Evolutionary conservation across 2,329 filamentous ascomycete species (phyloP), one percentile per base, ranked within the genome.

Genomic region (Claviceps digitariae): DNA sequence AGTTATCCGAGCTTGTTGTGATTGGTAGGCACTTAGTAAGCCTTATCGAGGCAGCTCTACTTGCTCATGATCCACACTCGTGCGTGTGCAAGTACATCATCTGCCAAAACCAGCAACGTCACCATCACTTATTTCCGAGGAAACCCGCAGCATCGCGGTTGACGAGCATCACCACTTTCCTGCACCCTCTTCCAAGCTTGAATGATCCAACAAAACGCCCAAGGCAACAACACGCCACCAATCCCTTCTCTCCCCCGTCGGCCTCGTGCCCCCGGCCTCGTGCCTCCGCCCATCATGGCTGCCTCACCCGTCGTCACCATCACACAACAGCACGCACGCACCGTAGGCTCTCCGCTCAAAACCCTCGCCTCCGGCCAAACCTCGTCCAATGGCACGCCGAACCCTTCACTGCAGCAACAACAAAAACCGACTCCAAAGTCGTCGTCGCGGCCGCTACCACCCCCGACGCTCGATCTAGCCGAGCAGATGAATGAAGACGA

Each of bases 401-500:
- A 63, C 34, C 66, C 67, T 6, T 58, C 66, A 9, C 31, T 3
- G 12, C 31, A 34, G 12, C 44, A 7, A n/a, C 27, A 10, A 29
- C 25, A 12, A n/a, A 25, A 47, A 57, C 65, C 34, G 15, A 3
- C 34, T 13, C 60, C 63, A 3, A 57, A n/a, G n/a, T n/a, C 66
- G 17, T 61, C 62, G 17, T 23, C 50, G 12, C 61, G 62, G 13
- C 58, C 64, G 8, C 62, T 66, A 23, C 59, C 65, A 12, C 67
- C 69, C 9, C 60, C 70, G 13, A 72, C 69, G 17, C 70, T 81
- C 54, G 81, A 84, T 62, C 67, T 83, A n/a, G 77, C 86, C n/a
- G 87, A 91, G 69, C 84, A 88, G 65, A 77, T 90, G 67, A 91
- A 91, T 64, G 83, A 87, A 55, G 81, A 86, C 50, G 86, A 89